Evolutionary conservation across 179 eudicot species (phyloP), one percentile per base, ranked within the genome.

Genomic region (Patellifolia procumbens): DNA sequence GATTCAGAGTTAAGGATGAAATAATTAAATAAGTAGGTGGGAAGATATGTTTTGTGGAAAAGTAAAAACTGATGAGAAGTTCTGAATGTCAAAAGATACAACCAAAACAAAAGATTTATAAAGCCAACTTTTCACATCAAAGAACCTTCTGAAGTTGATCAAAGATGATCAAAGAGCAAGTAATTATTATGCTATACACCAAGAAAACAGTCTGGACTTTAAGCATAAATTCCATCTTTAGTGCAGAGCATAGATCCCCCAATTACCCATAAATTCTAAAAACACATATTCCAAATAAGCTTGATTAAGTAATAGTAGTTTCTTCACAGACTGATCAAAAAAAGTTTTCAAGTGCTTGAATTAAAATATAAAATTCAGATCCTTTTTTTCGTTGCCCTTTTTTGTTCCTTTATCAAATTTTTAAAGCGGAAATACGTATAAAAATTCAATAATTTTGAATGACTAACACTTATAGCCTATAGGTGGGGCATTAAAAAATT

Each of bases 11-110:
- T 19, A 3, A 68, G n/a, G 53, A 32, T 39, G 43, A 53, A 75
- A 28, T 26, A 22, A 39, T 39, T 39, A 2, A 0, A 39, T 5
- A 51, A 49, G 46, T 61, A 68, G 64, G 68, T 64, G 77, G 76
- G 77, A 45, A 26, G 65, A 75, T 80, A 75, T 75, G 73, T 63
- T 70, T 49, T 29, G 49, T 63, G 66, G 13, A 52, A 77, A 77
- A 77, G 51, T 16, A 43, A 62, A 72, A 65, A 65, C 56, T 34
- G 20, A 52, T 61, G 72, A 82, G 5, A 59, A 78, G 26, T 59
- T 67, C 67, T 82, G 20, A 49, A 74, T 53, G 74, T 63, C 59
- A 51, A 79, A 62, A 79, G 28, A 72, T 73, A 37, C 32, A 70
- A 76, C 58, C 42, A 60, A n/a, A 24, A 53, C 17, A 58, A 46